phyloP scores from a whole-genome alignment of 2,329 filamentous ascomycete genomes.

The Phaeosphaeria sp. region DNA sequence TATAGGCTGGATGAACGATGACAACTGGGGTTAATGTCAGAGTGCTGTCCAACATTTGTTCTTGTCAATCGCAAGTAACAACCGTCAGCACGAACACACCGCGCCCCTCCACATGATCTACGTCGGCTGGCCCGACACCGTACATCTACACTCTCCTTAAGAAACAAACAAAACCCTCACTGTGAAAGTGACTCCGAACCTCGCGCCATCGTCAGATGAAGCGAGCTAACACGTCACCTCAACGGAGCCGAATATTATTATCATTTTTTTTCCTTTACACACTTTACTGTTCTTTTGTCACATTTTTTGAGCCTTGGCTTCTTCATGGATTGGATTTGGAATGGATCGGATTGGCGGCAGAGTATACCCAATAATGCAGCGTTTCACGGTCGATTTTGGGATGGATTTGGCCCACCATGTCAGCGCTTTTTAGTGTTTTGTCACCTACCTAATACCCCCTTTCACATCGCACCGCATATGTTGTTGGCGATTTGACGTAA shows the following conservation, averaged over 20 bases:
- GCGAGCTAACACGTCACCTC: constrained; percentile 46
- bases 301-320: not conserved
- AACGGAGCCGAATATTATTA: constrained; percentile 35
- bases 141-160: constrained; percentile 30
- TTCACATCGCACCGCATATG: constrained; percentile 7
- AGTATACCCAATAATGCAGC: constrained; percentile 47
- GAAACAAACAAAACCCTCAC: constrained; percentile 34
- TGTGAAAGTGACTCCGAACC: constrained; percentile 50
- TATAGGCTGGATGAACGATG: constrained; percentile 44
- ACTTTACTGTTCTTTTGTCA: constrained; percentile 11
- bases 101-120: not conserved
- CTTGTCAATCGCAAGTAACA: not conserved
- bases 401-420: constrained; percentile 2
- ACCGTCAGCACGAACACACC: not conserved
- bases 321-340: constrained; percentile 8
- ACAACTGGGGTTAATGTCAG: constrained; percentile 42
- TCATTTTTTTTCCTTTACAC: constrained; percentile 27
- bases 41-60: not conserved
- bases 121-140: constrained; percentile 36
- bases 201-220: constrained; percentile 29
- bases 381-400: constrained; percentile 22
- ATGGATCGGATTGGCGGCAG: constrained; percentile 25
- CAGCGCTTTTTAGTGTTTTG: constrained; percentile 12
- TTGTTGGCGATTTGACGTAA: constrained; percentile 17
- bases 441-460: constrained; percentile 19